Evolutionary conservation across 257 asterid genomes (phyloP), one percentile per base, ranked within the genome.

Genomic region (Knoxia roxburghii): DNA sequence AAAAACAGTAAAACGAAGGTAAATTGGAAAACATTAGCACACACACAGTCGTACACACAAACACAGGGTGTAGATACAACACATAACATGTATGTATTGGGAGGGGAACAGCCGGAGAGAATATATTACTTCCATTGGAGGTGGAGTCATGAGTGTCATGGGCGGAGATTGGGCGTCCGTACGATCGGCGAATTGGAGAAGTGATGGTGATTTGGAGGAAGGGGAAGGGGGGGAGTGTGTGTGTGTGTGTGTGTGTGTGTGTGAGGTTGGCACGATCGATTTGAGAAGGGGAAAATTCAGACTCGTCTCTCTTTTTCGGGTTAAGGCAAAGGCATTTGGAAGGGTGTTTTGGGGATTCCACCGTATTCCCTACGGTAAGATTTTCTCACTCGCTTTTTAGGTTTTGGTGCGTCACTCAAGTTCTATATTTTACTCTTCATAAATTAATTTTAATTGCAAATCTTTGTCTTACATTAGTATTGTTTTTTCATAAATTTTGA

Each of bases 101-200:
- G 55, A 40, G 11, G 35, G 17, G 41, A 9, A 30, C 21, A 65
- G 21, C 43, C 35, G 48, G 17, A 35, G 29, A 46, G 20, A 45
- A 40, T 40, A 30, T 55, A 2, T 68, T 80, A 86, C 89, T 69
- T 84, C 94, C 67, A 75, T 55, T 61, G 88, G 88, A n/a, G 86
- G 86, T 59, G 84, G 75, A 5, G 93, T 82, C 53, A 73, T 75
- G 27, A 84, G 87, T 65, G 94, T 84, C 89, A 84, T 84, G 68
- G 78, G 55, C 65, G 72, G 68, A 29, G 64, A 71, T 75, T 30
- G 68, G 35, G 64, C 35, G 68, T 78, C 66, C 58, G 72, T 63
- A 53, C 77, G 83, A 86, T 80, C 84, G 84, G 74, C 73, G 43
- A 35, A 71, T 66, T 78, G 80, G 69, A 54, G 77, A 67, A n/a